A percentile compares a stretch with the other conserved stretches of the same genome.
Conservation (phyloP, 495 filamentous ascomycete genomes). For the Clavariopsis aquatica region DNA sequence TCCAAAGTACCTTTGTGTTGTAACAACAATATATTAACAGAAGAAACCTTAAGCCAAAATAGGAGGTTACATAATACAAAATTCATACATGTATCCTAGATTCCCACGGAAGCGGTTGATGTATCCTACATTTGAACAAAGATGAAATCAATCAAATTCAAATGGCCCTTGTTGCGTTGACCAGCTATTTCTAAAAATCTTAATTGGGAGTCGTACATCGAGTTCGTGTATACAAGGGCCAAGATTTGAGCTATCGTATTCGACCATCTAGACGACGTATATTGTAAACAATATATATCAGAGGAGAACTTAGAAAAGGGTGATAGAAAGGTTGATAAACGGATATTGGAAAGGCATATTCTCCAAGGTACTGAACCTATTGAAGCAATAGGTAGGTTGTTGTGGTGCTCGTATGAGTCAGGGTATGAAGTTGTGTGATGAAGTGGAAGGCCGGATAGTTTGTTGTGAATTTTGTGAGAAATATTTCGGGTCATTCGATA, state of each 20-base stretch:
- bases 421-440: no score
- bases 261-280: conserved; percentile 4
- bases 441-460: no score
- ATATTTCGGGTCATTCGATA: no score
- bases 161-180: not conserved
- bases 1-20: no score
- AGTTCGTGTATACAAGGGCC: not conserved
- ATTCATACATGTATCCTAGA: not conserved
- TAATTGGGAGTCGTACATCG: conserved; percentile 7
- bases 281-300: not conserved
- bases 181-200: not conserved
- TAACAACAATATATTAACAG: not conserved
- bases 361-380: no score
- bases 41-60: not conserved
- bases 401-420: no score
- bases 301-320: not conserved
- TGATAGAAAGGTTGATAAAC: no score
- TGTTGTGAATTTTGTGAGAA: no score
- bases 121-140: not conserved
- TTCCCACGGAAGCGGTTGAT: not conserved
- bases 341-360: no score
- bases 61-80: not conserved
- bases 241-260: no score
- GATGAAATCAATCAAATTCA: no score
- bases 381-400: no score